Percentiles rank a stretch among this genome's conserved stretches.
Evolutionary conservation across 2,329 filamentous ascomycete genomes (phyloP).

Genomic region (Ophiostoma angusticollis): DNA sequence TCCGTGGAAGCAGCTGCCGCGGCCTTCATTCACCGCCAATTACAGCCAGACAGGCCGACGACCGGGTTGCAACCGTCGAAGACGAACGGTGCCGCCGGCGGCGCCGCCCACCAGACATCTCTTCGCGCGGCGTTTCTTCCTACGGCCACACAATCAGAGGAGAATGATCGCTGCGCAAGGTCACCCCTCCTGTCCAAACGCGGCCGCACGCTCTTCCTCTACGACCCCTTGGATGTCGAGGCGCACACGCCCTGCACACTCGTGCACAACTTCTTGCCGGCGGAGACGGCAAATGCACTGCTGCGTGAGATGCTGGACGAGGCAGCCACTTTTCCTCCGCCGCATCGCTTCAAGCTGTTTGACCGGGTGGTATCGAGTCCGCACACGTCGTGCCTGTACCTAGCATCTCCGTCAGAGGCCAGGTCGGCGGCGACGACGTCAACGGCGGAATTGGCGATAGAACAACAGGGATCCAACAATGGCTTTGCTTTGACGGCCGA

Average conservation of each 20-base stretch:
- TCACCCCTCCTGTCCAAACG: constrained; percentile 45
- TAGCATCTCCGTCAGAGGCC: constrained; percentile 57
- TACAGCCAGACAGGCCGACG: constrained; percentile 22
- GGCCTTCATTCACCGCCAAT: constrained; percentile 32
- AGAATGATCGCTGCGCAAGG: constrained; percentile 24
- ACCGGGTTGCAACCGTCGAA: not conserved
- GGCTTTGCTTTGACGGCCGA: constrained; percentile 1
- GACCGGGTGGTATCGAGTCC: constrained; percentile 76
- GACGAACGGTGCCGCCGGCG: constrained; percentile 9
- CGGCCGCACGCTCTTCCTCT: constrained; percentile 74
- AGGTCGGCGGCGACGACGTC: constrained; percentile 53
- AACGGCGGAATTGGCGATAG: not conserved
- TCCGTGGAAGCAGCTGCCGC: constrained; percentile 54
- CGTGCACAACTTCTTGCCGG: constrained; percentile 76
- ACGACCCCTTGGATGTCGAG: constrained; percentile 67
- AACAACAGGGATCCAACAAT: not conserved
- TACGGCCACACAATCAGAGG: constrained; percentile 5
- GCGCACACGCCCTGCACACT: constrained; percentile 81
- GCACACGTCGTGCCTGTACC: constrained; percentile 74
- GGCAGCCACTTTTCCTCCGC: constrained; percentile 49
- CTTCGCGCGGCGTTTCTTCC: constrained; percentile 28
- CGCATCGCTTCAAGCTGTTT: constrained; percentile 67
- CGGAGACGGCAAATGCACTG: constrained; percentile 57
- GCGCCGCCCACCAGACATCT: constrained; percentile 49
- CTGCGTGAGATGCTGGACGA: constrained; percentile 65